These are phyloP conservation scores for Ulota crispa DNA, from an alignment of 225 moss, liverwort and hornwort species.

Conservation along the genomic window DNA sequence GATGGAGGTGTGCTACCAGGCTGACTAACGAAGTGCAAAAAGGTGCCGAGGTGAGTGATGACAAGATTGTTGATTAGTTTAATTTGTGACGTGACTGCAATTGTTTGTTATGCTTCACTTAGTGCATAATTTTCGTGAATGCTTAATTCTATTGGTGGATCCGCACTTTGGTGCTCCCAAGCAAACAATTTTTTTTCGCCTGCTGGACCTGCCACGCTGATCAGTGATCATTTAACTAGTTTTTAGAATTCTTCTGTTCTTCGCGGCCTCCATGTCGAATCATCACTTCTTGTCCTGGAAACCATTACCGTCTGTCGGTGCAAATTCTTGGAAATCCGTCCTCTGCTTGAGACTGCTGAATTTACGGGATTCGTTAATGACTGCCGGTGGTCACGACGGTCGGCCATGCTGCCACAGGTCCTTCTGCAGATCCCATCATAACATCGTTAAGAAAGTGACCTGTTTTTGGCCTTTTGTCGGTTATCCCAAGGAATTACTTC, in stretches of 20 bases:
- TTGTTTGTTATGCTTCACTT: slow-evolving; percentile 9
- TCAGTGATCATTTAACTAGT: too few species aligned
- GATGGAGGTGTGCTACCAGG: neutral
- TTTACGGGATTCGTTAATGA: slow-evolving; percentile 8
- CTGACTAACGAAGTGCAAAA: neutral
- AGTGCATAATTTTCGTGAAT: neutral
- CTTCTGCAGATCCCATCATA: neutral
- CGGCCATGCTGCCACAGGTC: slow-evolving; percentile 8
- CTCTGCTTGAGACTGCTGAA: slow-evolving; percentile 20
- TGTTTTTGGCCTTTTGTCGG: neutral
- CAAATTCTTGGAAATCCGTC: slow-evolving; percentile 26
- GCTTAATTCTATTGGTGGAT: slow-evolving; percentile 39
- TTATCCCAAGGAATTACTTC: neutral
- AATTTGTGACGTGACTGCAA: neutral
- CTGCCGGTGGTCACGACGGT: neutral
- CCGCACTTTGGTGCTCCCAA: slow-evolving; percentile 15
- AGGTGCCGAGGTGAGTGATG: slow-evolving; percentile 17
- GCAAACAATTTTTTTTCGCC: slow-evolving; percentile 7
- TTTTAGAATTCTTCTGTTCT: slow-evolving; percentile 16
- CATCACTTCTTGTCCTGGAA: slow-evolving; percentile 24
- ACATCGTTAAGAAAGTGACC: neutral
- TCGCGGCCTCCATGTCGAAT: slow-evolving; percentile 27
- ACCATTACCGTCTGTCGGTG: slow-evolving; percentile 2
- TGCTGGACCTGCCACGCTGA: slow-evolving; percentile 28
- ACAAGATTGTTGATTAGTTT: slow-evolving; percentile 25